Evolutionary conservation across 2,329 filamentous ascomycete genomes (phyloP), one percentile per base, ranked within the genome.

Genomic region (Xylaria digitata): DNA sequence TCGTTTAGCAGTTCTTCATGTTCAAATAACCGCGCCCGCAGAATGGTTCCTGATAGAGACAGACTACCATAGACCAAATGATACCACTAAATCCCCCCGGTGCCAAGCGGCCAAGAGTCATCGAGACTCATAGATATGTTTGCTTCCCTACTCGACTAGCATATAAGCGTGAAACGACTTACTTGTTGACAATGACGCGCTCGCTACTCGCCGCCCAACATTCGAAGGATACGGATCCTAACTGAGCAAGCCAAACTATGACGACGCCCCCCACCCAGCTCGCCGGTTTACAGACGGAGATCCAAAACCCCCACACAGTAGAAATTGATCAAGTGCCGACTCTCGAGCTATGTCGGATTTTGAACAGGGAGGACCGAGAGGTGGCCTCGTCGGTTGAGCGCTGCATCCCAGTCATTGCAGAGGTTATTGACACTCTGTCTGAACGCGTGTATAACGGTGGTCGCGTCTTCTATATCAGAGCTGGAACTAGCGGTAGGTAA

Each of bases 401-500:
- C 49, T 65, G 65, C 40, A 61, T 67, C 30, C 57, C 57, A 11
- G 57, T 55, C 37, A 65, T 67, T 23, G 65, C 61, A 21, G 21
- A 62, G 7, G 65, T 67, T 23, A 61, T 67, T 5, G 61, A 64
- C 4, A 21, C 37, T 48, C 26, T 67, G 37, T 61, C 65, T 3
- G 61, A 67, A 17, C 61, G 65, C 15, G 65, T 67, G 19, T 62
- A 62, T 32, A 61, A 65, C n/a, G 65, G 65, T 3, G 65, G 65
- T 26, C 61, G 65, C 17, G 57, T 67, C 30, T 67, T 67, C 57
- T 67, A 64, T 21, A 67, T 67, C 17, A 61, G 65, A 15, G 65
- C 65, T 21, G 65, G 65, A 5, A 67, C 65, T 1, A 67, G 65
- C 17, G 65, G 65, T 54, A 67, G 65, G 65, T 67, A 65, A 61